Evolutionary conservation across 106 monocot species (phyloP).

Genomic region (Hemerocallis citrina): DNA sequence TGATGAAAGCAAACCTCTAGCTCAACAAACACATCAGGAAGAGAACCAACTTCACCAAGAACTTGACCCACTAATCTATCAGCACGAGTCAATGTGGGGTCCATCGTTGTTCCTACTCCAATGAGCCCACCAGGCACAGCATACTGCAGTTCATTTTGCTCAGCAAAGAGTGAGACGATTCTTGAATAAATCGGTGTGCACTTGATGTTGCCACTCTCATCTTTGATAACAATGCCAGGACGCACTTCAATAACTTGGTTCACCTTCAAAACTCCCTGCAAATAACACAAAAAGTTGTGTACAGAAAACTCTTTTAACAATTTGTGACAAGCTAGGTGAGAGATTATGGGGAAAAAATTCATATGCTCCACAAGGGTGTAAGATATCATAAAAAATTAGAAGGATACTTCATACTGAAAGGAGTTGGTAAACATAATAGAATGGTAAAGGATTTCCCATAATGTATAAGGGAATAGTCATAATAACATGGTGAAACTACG

Average conservation of each 20-base stretch:
- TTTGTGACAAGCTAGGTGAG: no score
- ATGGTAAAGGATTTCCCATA: no score
- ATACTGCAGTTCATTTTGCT: constrained; percentile 93
- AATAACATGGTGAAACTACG: no score
- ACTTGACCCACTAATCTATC: constrained; percentile 88
- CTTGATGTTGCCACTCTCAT: constrained; percentile 70
- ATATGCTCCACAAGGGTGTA: no score
- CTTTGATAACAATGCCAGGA: constrained; percentile 79
- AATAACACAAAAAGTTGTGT: no score
- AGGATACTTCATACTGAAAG: no score
- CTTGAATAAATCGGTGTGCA: constrained; percentile 85
- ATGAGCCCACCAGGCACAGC: constrained; percentile 89
- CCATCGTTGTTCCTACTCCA: constrained; percentile 89
- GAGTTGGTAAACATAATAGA: no score
- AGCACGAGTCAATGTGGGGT: constrained; percentile 73
- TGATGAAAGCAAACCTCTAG: constrained; percentile 58
- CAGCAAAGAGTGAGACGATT: constrained; percentile 80
- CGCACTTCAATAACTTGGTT: constrained; percentile 82
- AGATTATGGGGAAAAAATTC: no score
- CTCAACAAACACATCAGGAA: constrained; percentile 85
- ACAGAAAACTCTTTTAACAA: no score
- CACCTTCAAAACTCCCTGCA: constrained; percentile 81
- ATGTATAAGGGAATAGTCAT: no score
- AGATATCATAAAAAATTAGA: no score
- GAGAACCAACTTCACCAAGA: constrained; percentile 76